Base-by-base conservation (phyloP, 2,329 filamentous ascomycete genomes). In the Aspergillus vadensis region DNA sequence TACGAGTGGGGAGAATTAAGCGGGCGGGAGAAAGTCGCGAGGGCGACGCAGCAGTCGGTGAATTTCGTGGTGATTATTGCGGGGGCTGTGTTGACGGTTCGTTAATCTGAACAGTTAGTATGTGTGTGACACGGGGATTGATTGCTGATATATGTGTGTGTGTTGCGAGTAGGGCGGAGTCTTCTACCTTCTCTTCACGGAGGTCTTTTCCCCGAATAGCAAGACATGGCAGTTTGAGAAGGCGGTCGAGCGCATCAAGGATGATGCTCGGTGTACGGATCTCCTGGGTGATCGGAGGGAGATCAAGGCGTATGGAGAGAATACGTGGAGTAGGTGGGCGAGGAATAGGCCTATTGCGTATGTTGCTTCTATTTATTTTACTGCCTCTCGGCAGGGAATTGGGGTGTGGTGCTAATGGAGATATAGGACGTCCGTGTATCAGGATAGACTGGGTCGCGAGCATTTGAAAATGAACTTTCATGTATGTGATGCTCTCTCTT, bases 201-300 rank as follows among this genome's bases (percentile, higher is more conserved):
- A 96, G 64, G 90, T 96, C 48, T 91, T 96, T 75, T 90, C 90
- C 4, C 85, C 90, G 19, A 89, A 93, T 72, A 95, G 91, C 80
- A 93, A 92, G 77, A 94, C 90, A 15, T 86, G 88, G 59, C 88
- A 95, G 73, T 97, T 96, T 83, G 96, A 96, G 79, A 88, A 90
- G 64, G 91, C 91, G 0, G 90, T 96, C 51, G 86, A 91, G 70
- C 87, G 88, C 63, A 88, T 98, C 73, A 91, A 89, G 73, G 83
- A 84, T 55, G 90, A 96, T 71, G 75, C 84, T 0, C 82, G 86
- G 59, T 96, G 91, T 72, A 80, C 88, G 27, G 86, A 89, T 59
- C 74, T 96, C 6, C 84, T 98, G 1, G 92, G 92, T 14, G 87
- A 91, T 15, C 78, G 83, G 41, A 88, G 87, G 62, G 85, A 92